phyloP scores from a whole-genome alignment of 2,329 filamentous ascomycete genomes.

The Aspergillus fructus region DNA sequence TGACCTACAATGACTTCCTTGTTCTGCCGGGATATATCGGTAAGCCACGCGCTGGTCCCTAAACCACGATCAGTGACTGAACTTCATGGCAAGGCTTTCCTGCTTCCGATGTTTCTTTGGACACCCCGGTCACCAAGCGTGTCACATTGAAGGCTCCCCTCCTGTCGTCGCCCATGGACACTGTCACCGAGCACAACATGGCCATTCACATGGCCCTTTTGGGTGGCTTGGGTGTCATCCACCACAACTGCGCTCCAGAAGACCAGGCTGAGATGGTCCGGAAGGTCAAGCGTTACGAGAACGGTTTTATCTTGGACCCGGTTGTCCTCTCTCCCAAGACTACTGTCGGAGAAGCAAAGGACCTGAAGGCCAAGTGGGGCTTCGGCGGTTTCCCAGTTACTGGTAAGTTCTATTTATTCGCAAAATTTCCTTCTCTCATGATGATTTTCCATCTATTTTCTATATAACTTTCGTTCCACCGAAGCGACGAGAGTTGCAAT shows the following conservation, averaged over 20 bases:
- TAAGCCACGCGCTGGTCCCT: conserved; percentile 35
- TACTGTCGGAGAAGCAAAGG: conserved; percentile 86
- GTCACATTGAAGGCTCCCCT: conserved; percentile 96
- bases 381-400: conserved; percentile 98
- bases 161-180: conserved; percentile 98
- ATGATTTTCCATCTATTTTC: conserved; percentile 59
- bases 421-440: conserved; percentile 61
- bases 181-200: conserved; percentile 99
- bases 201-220: conserved; percentile 78
- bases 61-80: conserved; percentile 20
- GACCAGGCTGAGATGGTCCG: conserved; percentile 98
- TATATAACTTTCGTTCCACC: conserved; percentile 99
- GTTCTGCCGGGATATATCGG: conserved; percentile 95
- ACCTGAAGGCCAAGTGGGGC: conserved; percentile 95
- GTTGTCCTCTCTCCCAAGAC: conserved; percentile 85
- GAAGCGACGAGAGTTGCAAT: conserved; percentile 83
- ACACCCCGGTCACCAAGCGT: conserved; percentile 90
- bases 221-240: conserved; percentile 73
- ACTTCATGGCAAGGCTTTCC: conserved; percentile 66
- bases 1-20: conserved; percentile 99
- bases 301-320: conserved; percentile 96
- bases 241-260: conserved; percentile 99
- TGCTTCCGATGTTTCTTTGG: conserved; percentile 81
- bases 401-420: conserved; percentile 63
- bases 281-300: conserved; percentile 99